Evolutionary conservation across 1,284 basidiomycete genomes (phyloP), one percentile per base, ranked within the genome.

Genomic region (Cerioporus squamosus): DNA sequence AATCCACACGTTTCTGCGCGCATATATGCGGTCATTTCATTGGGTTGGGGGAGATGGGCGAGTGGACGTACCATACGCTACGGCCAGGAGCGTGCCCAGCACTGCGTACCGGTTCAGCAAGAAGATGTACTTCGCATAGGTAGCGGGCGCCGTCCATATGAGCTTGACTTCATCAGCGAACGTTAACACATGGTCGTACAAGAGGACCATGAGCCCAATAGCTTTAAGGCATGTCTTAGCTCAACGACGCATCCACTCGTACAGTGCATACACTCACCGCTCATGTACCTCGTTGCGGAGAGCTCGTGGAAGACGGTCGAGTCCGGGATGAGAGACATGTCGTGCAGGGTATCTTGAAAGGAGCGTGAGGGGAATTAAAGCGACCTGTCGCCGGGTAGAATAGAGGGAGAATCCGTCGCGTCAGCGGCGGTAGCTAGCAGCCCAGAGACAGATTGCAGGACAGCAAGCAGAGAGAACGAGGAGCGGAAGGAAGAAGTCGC

Each of bases 151-250:
- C 8, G 67, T 72, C 82, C 82, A 84, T 20, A 84, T 72, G 29
- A 78, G 66, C 52, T 72, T 60, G 17, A 81, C 72, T 67, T 84
- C 82, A 29, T 80, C 77, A 18, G 70, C 67, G 20, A 84, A 70
- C 0, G 80, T 79, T 44, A 83, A 66, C 24, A 78, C 44, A 58
- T 83, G 79, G 59, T 84, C 80, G 65, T 81, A 83, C 29, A 83
- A 61, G n/a, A 83, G 67, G 38, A 80, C 52, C 4, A 64, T 60
- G 42, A 72, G 56, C 33, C 70, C 72, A 22, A 60, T 66, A 9
- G 67, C 73, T 74, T 38, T 5, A 29, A 10, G 7, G 20, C 23
- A 31, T 42, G 3, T 20, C 20, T 46, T 15, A 50, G 31, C 17
- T 6, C 26, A 26, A 12, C 5, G 1, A 17, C 6, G 15, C n/a